Conservation (phyloP, 2,329 filamentous ascomycete genomes). For the Penicillium sp. region DNA sequence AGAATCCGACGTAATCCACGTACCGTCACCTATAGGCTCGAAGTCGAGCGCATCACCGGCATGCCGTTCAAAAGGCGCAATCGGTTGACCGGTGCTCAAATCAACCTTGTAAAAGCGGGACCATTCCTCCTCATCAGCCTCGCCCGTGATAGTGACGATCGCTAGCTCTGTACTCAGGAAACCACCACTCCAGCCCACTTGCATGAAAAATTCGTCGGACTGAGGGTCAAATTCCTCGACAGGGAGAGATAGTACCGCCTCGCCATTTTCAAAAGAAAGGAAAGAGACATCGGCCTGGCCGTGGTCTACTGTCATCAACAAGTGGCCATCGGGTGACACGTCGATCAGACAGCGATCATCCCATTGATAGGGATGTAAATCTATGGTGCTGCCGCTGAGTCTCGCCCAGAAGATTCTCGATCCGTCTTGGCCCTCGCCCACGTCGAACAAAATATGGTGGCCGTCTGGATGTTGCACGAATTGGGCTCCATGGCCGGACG, state of each 20-base stretch:
- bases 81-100: not conserved
- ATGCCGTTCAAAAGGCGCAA: not conserved
- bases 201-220: not conserved
- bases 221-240: not conserved
- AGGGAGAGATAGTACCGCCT: not conserved
- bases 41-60: not conserved
- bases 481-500: not conserved
- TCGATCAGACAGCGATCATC: not conserved
- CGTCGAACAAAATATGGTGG: not conserved
- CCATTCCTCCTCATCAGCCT: not conserved
- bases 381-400: not conserved
- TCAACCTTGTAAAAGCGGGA: not conserved
- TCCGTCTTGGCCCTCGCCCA: not conserved
- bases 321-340: not conserved
- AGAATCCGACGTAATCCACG: not conserved
- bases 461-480: not conserved
- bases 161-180: not conserved
- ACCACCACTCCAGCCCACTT: not conserved
- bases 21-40: not conserved
- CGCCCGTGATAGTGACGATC: not conserved
- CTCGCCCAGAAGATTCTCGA: not conserved
- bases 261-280: not conserved
- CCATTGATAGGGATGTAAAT: not conserved
- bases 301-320: not conserved
- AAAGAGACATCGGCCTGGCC: not conserved